Percentiles rank a stretch among this genome's conserved stretches.
Conservation (phyloP, 2,329 filamentous ascomycete genomes). For the Stachybotrys echinatus region DNA sequence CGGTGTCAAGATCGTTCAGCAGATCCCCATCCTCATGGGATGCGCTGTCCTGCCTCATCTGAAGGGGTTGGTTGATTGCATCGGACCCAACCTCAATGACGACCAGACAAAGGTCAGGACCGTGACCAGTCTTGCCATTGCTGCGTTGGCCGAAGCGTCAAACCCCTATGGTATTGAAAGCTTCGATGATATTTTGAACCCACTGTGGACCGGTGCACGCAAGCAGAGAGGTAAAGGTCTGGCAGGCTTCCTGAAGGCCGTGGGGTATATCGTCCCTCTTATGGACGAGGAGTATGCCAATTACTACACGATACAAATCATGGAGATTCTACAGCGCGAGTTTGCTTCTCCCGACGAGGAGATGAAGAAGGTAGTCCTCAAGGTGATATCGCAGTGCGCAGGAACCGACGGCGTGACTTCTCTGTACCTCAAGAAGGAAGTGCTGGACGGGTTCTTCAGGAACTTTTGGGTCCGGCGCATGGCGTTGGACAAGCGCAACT, state of each 20-base stretch:
- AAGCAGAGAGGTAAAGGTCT: constrained; percentile 96
- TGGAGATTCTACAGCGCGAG: constrained; percentile 95
- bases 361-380: constrained; percentile 99
- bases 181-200: constrained; percentile 96
- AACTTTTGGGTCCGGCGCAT: constrained; percentile 97
- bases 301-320: constrained; percentile 97
- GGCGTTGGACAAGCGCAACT: constrained; percentile 96
- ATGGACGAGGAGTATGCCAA: constrained; percentile 99
- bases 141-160: constrained; percentile 89
- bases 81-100: constrained; percentile 91
- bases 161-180: constrained; percentile 99
- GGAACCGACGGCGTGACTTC: constrained; percentile 93
- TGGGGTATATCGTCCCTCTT: constrained; percentile 95
- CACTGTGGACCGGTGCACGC: constrained; percentile 90
- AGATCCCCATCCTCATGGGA: constrained; percentile 98
- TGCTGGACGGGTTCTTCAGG: constrained; percentile 96
- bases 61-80: constrained; percentile 94
- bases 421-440: constrained; percentile 90
- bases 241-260: constrained; percentile 92
- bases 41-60: constrained; percentile 93
- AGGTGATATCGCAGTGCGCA: constrained; percentile 94
- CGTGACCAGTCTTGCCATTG: constrained; percentile 90
- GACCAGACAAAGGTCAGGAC: constrained; percentile 98
- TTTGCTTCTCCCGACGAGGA: constrained; percentile 97
- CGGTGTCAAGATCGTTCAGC: constrained; percentile 97